Evolutionary conservation across 225 moss, liverwort and hornwort genomes (phyloP).

Genomic region (Pseudisothecium myosuroides): DNA sequence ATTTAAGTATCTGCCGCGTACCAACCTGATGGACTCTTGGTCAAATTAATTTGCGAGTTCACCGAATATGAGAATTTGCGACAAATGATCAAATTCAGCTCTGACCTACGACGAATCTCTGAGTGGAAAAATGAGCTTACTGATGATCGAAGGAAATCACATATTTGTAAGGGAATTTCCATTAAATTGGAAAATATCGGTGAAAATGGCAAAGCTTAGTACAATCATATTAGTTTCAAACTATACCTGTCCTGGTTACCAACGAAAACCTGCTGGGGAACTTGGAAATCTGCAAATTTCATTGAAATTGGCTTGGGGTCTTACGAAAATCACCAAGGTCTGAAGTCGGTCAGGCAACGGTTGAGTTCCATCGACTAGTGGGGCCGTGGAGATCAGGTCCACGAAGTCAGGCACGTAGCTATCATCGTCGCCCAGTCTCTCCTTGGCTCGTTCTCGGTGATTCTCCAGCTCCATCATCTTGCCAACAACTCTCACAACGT

Average conservation of each 20-base stretch:
- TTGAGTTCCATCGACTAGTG: background rate
- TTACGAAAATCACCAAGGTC: background rate
- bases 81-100: background rate
- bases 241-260: background rate
- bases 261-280: background rate
- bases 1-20: background rate
- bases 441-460: background rate
- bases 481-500: background rate
- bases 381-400: background rate
- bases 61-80: background rate
- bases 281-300: background rate
- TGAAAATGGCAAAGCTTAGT: background rate
- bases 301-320: background rate
- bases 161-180: background rate
- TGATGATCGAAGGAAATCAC: background rate
- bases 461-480: background rate
- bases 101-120: background rate
- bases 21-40: too few species aligned
- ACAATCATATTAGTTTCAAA: background rate
- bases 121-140: background rate
- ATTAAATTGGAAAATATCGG: background rate
- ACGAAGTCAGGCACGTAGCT: background rate
- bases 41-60: background rate
- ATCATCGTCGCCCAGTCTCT: too few species aligned
- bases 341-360: background rate